Conservation (phyloP, 2,329 filamentous ascomycete species). For the Aspergillus vadensis region DNA sequence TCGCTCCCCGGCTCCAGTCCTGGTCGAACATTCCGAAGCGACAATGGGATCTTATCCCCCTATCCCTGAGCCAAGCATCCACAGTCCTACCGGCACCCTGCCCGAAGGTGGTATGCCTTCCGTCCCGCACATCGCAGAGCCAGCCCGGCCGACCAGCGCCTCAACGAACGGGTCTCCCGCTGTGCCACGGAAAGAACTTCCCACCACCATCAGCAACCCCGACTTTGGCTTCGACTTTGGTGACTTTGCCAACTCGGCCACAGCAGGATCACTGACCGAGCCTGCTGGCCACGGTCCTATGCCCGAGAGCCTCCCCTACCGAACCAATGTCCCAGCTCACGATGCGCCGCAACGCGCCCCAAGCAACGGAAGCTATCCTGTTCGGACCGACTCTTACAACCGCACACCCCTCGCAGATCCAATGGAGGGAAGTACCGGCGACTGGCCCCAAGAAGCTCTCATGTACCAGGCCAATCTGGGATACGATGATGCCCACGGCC, state of each 20-base stretch:
- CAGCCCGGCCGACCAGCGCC: constrained; percentile 17
- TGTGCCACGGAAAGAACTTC: constrained; percentile 1
- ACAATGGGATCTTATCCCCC: constrained; percentile 17
- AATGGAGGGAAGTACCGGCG: constrained; percentile 31
- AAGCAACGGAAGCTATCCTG: constrained; percentile 19
- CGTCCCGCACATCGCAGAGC: constrained; percentile 30
- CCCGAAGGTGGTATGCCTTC: constrained; percentile 22
- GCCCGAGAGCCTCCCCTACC: constrained; percentile 19
- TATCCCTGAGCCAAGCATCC: constrained; percentile 12
- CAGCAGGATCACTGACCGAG: constrained; percentile 14
- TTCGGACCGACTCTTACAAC: constrained; percentile 18
- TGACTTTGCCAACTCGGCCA: constrained; percentile 21
- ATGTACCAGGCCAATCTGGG: constrained; percentile 39
- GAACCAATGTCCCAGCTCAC: constrained; percentile 25
- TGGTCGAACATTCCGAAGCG: constrained; percentile 31
- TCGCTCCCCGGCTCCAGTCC: constrained; percentile 36
- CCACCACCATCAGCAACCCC: constrained; percentile 19
- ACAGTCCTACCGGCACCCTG: constrained; percentile 15
- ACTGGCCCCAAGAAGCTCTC: constrained; percentile 46
- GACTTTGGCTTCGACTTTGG: constrained; percentile 40
- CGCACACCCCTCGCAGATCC: constrained; percentile 18
- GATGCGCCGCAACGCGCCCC: constrained; percentile 25
- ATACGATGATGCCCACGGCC: constrained; percentile 22
- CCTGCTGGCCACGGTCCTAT: constrained; percentile 8
- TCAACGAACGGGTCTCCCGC: constrained; percentile 13